Conservation (phyloP, 768 basidiomycete genomes). For the Thelephora aurantiotincta region DNA sequence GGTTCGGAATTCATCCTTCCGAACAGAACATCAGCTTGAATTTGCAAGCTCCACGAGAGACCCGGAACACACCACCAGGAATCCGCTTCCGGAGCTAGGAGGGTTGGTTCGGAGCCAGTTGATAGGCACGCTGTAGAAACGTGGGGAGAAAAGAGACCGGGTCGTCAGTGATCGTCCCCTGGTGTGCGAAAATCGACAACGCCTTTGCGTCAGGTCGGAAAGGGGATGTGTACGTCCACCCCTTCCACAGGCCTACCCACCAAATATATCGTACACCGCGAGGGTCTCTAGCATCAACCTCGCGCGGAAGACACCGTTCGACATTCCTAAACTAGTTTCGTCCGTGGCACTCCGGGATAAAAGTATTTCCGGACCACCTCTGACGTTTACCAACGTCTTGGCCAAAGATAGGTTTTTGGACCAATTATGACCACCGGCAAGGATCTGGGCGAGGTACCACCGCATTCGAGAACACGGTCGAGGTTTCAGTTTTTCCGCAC, state of each 20-base stretch:
- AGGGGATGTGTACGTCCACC: too few relatives aligned
- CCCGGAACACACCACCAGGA: conserved; percentile 25
- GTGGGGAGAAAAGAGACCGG: conserved; percentile 1
- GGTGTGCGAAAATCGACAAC: conserved; percentile 1
- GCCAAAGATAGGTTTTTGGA: conserved; percentile 22
- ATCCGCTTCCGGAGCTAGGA: conserved; percentile 20
- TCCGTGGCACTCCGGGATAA: conserved; percentile 18
- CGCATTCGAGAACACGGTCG: conserved; percentile 1
- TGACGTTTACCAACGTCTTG: conserved; percentile 23
- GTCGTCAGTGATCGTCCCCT: conserved; percentile 5
- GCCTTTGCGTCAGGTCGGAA: too few relatives aligned
- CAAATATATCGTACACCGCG: conserved; percentile 27
- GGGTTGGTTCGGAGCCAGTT: conserved; percentile 20
- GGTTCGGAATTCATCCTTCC: conserved; percentile 18
- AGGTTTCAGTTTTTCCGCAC: conserved; percentile 1
- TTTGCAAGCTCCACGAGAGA: conserved; percentile 5
- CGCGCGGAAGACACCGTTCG: conserved; percentile 18
- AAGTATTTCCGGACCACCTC: conserved; percentile 26
- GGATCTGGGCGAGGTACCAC: conserved; percentile 21
- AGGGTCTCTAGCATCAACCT: conserved; percentile 27
- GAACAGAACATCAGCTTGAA: conserved; percentile 6
- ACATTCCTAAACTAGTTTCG: conserved; percentile 9
- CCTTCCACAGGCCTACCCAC: conserved; percentile 9
- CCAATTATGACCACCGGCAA: conserved; percentile 26
- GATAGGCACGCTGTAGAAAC: conserved; percentile 19